Conservation (phyloP, 306 rosid genomes). For the Senna tora region DNA sequence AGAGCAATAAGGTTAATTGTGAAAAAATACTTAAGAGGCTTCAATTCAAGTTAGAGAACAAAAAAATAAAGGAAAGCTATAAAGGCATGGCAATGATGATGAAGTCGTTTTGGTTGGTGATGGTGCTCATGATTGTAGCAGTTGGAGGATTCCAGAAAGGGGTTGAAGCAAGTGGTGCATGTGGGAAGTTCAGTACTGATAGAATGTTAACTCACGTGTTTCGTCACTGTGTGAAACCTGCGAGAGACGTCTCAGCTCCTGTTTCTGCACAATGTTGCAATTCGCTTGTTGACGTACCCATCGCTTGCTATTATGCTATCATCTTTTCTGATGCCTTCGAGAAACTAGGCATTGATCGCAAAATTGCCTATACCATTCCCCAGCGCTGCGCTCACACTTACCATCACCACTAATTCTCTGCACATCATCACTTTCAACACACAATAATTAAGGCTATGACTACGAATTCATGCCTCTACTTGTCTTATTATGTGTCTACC, state of each 20-base stretch:
- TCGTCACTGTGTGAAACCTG: constrained; percentile 14
- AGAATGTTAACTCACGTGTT: constrained; percentile 18
- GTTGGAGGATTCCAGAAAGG: not conserved
- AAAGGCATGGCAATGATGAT: not conserved
- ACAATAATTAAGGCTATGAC: too few relatives aligned
- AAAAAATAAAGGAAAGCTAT: too few relatives aligned
- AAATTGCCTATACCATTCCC: constrained; percentile 23
- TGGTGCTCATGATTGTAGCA: not conserved
- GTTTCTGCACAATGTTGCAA: not conserved
- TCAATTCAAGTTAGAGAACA: too few relatives aligned
- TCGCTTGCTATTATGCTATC: not conserved
- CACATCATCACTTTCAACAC: too few relatives aligned
- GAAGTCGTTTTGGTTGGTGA: not conserved
- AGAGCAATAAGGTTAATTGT: too few relatives aligned
- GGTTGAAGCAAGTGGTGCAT: not conserved
- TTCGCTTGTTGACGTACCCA: not conserved
- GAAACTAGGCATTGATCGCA: not conserved
- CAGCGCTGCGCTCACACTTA: not conserved
- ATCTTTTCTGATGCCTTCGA: constrained; percentile 1
- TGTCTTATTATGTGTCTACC: too few relatives aligned
- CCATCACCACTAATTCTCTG: too few relatives aligned
- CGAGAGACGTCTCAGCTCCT: not conserved
- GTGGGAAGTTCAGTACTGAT: not conserved
- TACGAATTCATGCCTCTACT: too few relatives aligned
- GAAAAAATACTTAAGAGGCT: too few relatives aligned